Evolutionary conservation across 768 basidiomycete species (phyloP), one percentile per base, ranked within the genome.

Genomic region (Clitopilus passeckerianus): DNA sequence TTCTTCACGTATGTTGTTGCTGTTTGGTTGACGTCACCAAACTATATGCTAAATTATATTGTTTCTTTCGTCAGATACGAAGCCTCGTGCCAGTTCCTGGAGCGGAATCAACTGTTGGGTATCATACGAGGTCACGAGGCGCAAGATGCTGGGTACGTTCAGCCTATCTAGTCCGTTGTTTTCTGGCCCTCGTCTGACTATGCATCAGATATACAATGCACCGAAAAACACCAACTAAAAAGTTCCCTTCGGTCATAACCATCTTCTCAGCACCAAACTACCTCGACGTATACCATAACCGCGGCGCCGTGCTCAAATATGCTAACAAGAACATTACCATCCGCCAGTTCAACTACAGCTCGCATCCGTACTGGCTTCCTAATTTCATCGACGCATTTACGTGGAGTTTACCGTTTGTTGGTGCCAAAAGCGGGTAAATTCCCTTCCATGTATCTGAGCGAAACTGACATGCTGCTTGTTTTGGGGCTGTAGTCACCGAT

Each of bases 341-440:
- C 60, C 82, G 94, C 59, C 92, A 94, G 70, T 95, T 90, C 66
- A 88, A 89, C 68, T 82, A 80, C 55, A 84, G 77, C 33, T 80
- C 88, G n/a, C 92, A 95, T 67, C 92, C 92, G 4, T 97, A 93
- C 72, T 95, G 94, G 93, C 71, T 98, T 30, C 95, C 95, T 0
- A 97, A 97, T 75, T 97, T 97, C 66, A 95, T 95, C 85, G 93
- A 98, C 68, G 95, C 93, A 30, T 98, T 98, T 70, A 96, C 95
- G 10, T 98, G 95, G 96, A 93, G 90, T 80, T 71, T 98, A 59
- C 96, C 96, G 0, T 98, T 98, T 70, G 95, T 98, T 5, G 95
- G 95, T 56, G 87, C 93, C 63, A 98, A 98, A 77, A 97, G 95
- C 95, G 61, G 57, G 91, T 76, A 41, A 24, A 59, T 34, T 23